Conservation (phyloP, 164 flowering plant species). For the Hamamelis virginiana region DNA sequence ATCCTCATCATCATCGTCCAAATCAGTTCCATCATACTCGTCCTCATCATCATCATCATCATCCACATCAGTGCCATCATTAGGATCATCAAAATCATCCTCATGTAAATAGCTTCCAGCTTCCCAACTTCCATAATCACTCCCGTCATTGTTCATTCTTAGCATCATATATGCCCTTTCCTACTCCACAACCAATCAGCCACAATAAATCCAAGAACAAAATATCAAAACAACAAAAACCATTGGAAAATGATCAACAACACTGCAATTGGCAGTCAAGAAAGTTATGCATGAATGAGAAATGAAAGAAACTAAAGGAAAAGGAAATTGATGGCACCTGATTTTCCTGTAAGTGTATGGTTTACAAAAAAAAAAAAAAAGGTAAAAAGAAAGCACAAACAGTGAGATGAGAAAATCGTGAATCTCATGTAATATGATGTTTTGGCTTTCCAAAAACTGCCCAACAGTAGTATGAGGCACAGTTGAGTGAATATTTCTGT, state of each 20-base stretch:
- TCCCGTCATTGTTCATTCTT: slow-evolving; percentile 55
- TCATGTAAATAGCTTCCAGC: slow-evolving; percentile 51
- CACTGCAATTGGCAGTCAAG: too few relatives aligned
- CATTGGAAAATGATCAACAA: background rate
- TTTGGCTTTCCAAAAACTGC: too few relatives aligned
- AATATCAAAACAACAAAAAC: background rate
- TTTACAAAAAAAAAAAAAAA: background rate
- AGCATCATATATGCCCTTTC: slow-evolving; percentile 94
- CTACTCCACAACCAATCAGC: slow-evolving; percentile 27
- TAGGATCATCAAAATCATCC: slow-evolving; percentile 34
- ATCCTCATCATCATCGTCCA: slow-evolving; percentile 45
- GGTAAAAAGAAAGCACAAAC: too few relatives aligned
- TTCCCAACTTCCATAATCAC: slow-evolving; percentile 72
- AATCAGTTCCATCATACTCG: slow-evolving; percentile 30
- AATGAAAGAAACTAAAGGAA: too few relatives aligned
- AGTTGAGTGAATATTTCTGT: too few relatives aligned
- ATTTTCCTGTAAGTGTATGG: background rate
- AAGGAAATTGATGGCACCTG: too few relatives aligned
- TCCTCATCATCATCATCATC: slow-evolving; percentile 42
- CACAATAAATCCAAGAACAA: background rate
- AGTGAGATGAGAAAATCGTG: too few relatives aligned
- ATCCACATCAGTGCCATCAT: slow-evolving; percentile 23
- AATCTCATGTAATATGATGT: too few relatives aligned
- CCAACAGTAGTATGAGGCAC: too few relatives aligned
- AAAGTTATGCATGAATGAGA: too few relatives aligned